Evolutionary conservation across 148 eudicot species (phyloP).

Genomic region (Dysphania ambrosioides): DNA sequence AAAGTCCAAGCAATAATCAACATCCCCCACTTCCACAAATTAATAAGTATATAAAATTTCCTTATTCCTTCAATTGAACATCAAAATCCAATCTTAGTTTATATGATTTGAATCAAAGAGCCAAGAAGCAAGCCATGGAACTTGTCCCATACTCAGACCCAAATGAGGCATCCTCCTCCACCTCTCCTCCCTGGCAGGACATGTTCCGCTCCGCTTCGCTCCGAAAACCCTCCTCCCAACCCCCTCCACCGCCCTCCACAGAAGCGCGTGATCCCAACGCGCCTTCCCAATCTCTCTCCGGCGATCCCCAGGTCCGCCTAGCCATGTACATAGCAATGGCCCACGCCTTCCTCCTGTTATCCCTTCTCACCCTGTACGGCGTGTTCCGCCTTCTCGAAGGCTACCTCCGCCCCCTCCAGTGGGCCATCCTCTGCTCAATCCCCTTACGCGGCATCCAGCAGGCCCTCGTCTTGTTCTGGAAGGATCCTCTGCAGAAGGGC

Average conservation of each 20-base stretch:
- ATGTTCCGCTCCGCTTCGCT: slow-evolving; percentile 79
- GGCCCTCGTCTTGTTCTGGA: slow-evolving; percentile 77
- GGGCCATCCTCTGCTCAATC: slow-evolving; percentile 89
- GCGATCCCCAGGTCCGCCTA: slow-evolving; percentile 68
- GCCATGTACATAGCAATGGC: slow-evolving; percentile 92
- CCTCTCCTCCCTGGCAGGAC: slow-evolving; percentile 57
- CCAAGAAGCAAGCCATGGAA: too few species aligned
- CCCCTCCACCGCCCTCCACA: slow-evolving; percentile 8
- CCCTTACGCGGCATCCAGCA: slow-evolving; percentile 78
- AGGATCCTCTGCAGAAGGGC: slow-evolving; percentile 67
- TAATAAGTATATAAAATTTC: too few species aligned
- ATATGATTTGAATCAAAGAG: too few species aligned
- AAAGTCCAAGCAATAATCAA: too few species aligned
- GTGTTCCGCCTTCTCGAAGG: slow-evolving; percentile 65
- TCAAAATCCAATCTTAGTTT: neutral
- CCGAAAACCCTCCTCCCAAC: slow-evolving; percentile 34
- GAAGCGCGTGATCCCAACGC: slow-evolving; percentile 45
- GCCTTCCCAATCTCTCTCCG: slow-evolving; percentile 36
- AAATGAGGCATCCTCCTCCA: slow-evolving; percentile 26
- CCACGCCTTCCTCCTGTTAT: slow-evolving; percentile 69
- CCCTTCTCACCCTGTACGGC: slow-evolving; percentile 56
- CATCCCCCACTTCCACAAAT: too few species aligned
- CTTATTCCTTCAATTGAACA: too few species aligned
- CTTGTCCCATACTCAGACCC: slow-evolving; percentile 62
- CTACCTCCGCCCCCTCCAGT: slow-evolving; percentile 70